phyloP scores from a whole-genome alignment of 2,329 filamentous ascomycete species.

The Cordyceps militaris region DNA sequence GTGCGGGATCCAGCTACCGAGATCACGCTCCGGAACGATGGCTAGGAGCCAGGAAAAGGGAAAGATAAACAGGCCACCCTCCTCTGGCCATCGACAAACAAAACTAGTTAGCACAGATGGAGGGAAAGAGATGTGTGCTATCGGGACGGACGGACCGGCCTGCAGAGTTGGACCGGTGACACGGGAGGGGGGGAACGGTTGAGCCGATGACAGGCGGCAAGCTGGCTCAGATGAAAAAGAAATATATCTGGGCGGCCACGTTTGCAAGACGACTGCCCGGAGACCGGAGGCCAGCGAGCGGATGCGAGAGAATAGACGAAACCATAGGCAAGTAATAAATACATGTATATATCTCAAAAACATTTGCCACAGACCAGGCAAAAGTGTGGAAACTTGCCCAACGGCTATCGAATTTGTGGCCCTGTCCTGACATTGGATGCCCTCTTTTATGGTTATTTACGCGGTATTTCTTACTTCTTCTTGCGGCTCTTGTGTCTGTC shows the following conservation, averaged over 20 bases:
- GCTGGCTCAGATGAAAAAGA: neutral
- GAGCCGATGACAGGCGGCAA: constrained; percentile 11
- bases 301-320: neutral
- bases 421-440: too few relatives aligned
- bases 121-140: neutral
- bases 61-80: neutral
- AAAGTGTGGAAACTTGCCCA: neutral
- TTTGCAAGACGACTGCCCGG: neutral
- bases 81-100: neutral
- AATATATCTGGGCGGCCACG: neutral
- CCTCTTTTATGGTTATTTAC: too few relatives aligned
- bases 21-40: neutral
- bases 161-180: neutral
- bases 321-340: too few relatives aligned
- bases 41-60: too few relatives aligned
- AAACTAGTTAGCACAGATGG: neutral
- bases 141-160: neutral
- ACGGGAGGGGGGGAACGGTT: neutral
- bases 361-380: too few relatives aligned
- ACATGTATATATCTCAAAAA: too few relatives aligned
- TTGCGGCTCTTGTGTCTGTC: too few relatives aligned
- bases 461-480: neutral
- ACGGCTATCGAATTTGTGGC: neutral
- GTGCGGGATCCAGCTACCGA: neutral
- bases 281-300: constrained; percentile 6